These are phyloP conservation scores for Colletotrichum echinochloae DNA, from an alignment of 2,329 filamentous ascomycete species.

Conservation along the genomic window DNA sequence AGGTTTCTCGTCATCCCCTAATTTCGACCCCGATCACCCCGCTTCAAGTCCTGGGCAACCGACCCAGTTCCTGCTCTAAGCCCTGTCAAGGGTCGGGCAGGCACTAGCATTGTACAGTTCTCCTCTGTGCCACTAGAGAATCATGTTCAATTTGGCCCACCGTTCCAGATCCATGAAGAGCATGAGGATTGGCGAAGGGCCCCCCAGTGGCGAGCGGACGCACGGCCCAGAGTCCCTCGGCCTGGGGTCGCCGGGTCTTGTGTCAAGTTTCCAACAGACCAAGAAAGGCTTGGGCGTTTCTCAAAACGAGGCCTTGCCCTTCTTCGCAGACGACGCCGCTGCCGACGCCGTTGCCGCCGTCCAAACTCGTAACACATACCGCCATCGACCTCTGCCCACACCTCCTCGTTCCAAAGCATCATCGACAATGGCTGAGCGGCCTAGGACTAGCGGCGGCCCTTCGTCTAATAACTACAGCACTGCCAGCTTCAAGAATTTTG, in stretches of 20 bases:
- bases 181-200: conserved; percentile 43
- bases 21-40: conserved; percentile 32
- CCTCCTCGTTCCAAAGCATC: conserved; percentile 41
- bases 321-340: conserved; percentile 47
- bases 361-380: conserved; percentile 43
- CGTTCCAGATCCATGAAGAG: conserved; percentile 49
- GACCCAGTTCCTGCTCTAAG: conserved; percentile 23
- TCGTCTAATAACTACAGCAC: conserved; percentile 44
- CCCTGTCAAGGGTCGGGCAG: conserved; percentile 38
- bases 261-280: conserved; percentile 53
- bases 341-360: conserved; percentile 46
- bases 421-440: conserved; percentile 50
- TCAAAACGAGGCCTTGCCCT: conserved; percentile 50
- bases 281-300: conserved; percentile 46
- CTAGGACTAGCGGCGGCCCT: conserved; percentile 56
- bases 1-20: conserved; percentile 26
- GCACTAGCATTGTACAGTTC: conserved; percentile 33
- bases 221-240: conserved; percentile 43
- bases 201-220: conserved; percentile 40
- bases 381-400: conserved; percentile 43
- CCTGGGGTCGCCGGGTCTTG: conserved; percentile 46
- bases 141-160: conserved; percentile 51
- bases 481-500: conserved; percentile 47
- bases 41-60: conserved; percentile 30
- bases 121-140: conserved; percentile 39